These are phyloP conservation scores for Ceratonia siliqua DNA, from an alignment of 306 rosid genomes.

Conservation along the genomic window DNA sequence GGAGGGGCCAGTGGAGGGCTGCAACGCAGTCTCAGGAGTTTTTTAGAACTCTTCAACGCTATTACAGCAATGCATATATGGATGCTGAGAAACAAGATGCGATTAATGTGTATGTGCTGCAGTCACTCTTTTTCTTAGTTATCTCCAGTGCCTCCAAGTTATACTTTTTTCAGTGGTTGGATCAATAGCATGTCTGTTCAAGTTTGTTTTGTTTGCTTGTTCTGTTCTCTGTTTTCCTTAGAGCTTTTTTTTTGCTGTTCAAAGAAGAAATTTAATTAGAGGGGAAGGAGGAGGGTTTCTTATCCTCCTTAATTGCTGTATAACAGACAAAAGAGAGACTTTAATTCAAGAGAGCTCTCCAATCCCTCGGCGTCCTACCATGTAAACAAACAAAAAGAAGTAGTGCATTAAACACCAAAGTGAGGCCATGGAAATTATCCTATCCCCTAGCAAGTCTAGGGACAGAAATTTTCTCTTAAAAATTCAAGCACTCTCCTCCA, in stretches of 20 bases:
- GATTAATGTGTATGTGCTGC: conserved; percentile 69
- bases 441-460: neutral
- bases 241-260: neutral
- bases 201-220: neutral
- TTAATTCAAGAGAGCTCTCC: neutral
- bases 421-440: neutral
- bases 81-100: conserved; percentile 91
- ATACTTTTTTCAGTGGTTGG: neutral
- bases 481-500: neutral
- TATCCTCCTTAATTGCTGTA: neutral
- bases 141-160: neutral
- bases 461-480: neutral
- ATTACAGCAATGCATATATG: conserved; percentile 81
- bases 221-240: neutral
- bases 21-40: conserved; percentile 98
- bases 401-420: neutral
- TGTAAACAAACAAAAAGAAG: neutral
- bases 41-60: conserved; percentile 90
- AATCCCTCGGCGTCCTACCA: neutral
- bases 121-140: neutral
- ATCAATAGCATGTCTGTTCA: neutral
- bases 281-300: neutral
- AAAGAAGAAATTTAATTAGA: neutral
- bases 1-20: conserved; percentile 97
- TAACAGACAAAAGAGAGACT: neutral